Evolutionary conservation across 345 rosid species (phyloP), one percentile per base, ranked within the genome.

Genomic region (Euphorbia peplus): DNA sequence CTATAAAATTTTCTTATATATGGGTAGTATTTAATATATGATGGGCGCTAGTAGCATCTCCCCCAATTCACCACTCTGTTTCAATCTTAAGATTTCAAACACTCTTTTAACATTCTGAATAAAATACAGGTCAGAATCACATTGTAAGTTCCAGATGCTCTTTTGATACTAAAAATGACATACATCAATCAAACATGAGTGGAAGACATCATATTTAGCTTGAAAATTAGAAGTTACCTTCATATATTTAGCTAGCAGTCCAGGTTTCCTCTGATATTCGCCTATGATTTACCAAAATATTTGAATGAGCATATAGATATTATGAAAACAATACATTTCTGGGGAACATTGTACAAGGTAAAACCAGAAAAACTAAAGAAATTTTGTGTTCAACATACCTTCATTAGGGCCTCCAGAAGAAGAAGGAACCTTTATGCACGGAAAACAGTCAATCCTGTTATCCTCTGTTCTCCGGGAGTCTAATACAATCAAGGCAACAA

Each of bases 371-470:
- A 55, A 32, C 39, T 32, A 35, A 41, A n/a, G 26, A 19, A 54
- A 48, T 28, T 5, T 39, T 54, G 29, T 39, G 56, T 13, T 69
- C 50, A 63, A 41, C 62, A 46, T 78, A 89, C 98, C 95, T 88
- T 82, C 92, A 65, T 84, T 82, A 65, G 83, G 78, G 62, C 73
- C 83, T 67, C 76, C 78, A 81, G 79, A 67, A 44, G 89, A 70
- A 16, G 81, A 72, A 15, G 87, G 76, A 69, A 74, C 67, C 82
- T 82, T 91, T 70, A 86, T 68, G 70, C 98, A 93, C 44, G 98
- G 98, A 72, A 93, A 87, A 80, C 98, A 93, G 73, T 93, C 98
- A 69, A 91, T 76, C 71, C 96, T 81, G 79, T 76, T 82, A 80
- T 74, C 81, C 73, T 93, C 93, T 5, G 96, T 78, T 70, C 98